Evolutionary conservation across 2,329 filamentous ascomycete genomes (phyloP), one percentile per base, ranked within the genome.

Genomic region (Microascus cirrosus): DNA sequence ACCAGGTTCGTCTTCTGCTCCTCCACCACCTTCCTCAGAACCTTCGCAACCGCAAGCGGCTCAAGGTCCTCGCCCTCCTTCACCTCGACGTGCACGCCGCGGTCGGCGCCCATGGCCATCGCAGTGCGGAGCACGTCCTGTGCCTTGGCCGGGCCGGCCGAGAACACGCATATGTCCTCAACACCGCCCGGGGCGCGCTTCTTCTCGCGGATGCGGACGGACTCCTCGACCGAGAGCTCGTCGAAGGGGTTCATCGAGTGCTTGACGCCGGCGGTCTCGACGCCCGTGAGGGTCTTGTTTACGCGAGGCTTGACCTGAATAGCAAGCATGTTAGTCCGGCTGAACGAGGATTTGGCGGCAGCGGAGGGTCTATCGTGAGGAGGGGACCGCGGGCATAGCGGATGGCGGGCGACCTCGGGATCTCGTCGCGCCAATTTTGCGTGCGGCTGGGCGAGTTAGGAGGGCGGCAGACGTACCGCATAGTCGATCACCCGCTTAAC

Each of bases 241-340:
- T 99, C 94, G 76, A 99, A 99, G 22, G 94, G 94, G 80, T 97
- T 99, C 84, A 99, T 93, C 71, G 87, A 92, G 81, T 97, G 93
- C 76, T 97, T 97, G 68, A 97, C 91, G 65, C 89, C 89, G 63
- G 86, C 81, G 58, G 89, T 96, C 75, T 96, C 93, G 74, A 99
- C 87, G 69, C 85, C 93, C 61, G 93, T 96, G 74, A 83, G 80
- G 66, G 83, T 74, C 71, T 85, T 86, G 77, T 86, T 86, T 71
- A 86, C 82, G 64, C 83, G 82, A 59, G 83, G 83, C 68, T 85
- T 86, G 77, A 86, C 81, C 83, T 86, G 65, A 32, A 12, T 4
- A 8, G 7, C 11, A 50, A 22, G 20, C 11, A 22, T 1, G 22
- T 50, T 50, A 50, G 45, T 13, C 22, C 22, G 11, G 45, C 45